phyloP scores from a whole-genome alignment of 225 moss, liverwort and hornwort genomes.

The Physcomitrellopsis africana region DNA sequence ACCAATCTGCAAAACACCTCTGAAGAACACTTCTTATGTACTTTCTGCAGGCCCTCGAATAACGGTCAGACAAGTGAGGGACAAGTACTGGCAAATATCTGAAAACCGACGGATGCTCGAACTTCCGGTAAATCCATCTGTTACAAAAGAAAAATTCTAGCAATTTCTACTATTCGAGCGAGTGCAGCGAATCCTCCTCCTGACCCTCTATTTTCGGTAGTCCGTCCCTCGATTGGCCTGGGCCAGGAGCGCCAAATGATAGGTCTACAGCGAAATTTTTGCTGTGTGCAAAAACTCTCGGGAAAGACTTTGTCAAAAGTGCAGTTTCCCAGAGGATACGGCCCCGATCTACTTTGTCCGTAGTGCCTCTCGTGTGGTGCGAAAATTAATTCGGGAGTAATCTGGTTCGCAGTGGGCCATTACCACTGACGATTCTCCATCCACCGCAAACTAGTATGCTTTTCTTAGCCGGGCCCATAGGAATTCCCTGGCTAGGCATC shows the following conservation, averaged over 20 bases:
- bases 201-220: constrained; percentile 3
- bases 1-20: neutral
- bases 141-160: neutral
- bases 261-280: neutral
- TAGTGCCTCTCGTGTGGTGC: no score
- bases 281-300: no score
- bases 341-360: no score
- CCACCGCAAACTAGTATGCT: no score
- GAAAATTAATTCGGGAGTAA: no score
- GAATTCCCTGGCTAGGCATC: no score
- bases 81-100: neutral
- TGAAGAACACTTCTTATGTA: constrained; percentile 8
- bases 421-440: no score
- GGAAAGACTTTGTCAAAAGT: constrained; percentile 25
- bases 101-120: constrained; percentile 10
- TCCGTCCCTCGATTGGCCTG: neutral
- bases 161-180: neutral
- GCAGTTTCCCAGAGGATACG: neutral
- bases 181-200: constrained; percentile 4
- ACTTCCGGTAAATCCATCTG: constrained; percentile 19
- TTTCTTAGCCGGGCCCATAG: no score
- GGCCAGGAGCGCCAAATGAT: constrained; percentile 2
- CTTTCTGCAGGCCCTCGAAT: neutral
- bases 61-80: neutral
- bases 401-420: no score